These are phyloP conservation scores for Exophiala calicioides DNA, from an alignment of 2,329 filamentous ascomycete genomes.

Conservation along the genomic window DNA sequence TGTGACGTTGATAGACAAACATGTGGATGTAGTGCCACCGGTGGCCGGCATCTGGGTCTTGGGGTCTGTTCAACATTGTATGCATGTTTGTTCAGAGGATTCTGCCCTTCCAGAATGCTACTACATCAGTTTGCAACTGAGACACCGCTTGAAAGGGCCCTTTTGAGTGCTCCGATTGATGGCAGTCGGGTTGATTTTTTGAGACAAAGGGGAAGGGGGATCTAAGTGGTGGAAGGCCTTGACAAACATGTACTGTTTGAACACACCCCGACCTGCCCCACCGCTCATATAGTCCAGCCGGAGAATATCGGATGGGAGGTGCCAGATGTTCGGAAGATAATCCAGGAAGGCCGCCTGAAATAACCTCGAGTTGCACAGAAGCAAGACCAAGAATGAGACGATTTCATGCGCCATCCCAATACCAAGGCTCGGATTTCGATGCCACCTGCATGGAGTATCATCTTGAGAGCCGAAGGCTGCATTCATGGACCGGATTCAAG, in stretches of 20 bases:
- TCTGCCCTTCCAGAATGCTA: constrained; percentile 20
- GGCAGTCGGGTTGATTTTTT: constrained; percentile 6
- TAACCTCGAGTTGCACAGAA: constrained; percentile 12
- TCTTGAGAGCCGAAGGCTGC: constrained; percentile 7
- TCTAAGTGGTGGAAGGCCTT: background rate
- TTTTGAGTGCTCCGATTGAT: no score
- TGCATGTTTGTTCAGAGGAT: background rate
- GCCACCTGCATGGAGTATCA: constrained; percentile 3
- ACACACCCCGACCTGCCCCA: background rate
- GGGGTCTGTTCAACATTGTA: constrained; percentile 4
- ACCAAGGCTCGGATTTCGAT: constrained; percentile 13
- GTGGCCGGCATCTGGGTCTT: background rate
- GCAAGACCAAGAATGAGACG: background rate
- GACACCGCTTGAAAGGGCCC: constrained; percentile 21
- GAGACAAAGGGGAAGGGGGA: background rate
- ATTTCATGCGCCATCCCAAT: constrained; percentile 11
- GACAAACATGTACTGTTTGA: no score
- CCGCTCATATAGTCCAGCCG: constrained; percentile 5
- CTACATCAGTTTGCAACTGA: constrained; percentile 12
- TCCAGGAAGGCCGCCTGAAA: constrained; percentile 15
- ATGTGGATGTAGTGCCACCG: background rate
- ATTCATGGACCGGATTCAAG: constrained; percentile 2
- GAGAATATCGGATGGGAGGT: constrained; percentile 10
- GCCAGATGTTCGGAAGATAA: constrained; percentile 17
- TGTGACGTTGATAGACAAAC: constrained; percentile 11